These are phyloP conservation scores for Filosporella fistucella DNA, from an alignment of 495 filamentous ascomycete species.

Conservation along the genomic window DNA sequence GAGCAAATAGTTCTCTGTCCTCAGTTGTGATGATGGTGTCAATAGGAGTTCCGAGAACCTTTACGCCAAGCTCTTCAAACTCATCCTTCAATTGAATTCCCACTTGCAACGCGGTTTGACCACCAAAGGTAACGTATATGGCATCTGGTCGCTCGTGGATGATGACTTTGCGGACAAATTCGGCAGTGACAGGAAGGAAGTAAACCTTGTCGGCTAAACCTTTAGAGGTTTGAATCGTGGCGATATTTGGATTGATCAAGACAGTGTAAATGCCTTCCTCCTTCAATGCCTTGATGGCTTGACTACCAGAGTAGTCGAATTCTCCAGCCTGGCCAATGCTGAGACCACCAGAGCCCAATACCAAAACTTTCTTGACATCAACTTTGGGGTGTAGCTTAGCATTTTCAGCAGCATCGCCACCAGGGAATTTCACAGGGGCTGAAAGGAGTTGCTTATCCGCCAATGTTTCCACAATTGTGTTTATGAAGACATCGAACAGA, in stretches of 20 bases:
- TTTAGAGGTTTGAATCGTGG: slow-evolving; percentile 97
- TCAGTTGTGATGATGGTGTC: slow-evolving; percentile 98
- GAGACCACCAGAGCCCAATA: slow-evolving; percentile 88
- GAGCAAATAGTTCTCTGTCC: slow-evolving; percentile 93
- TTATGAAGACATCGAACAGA: slow-evolving; percentile 94
- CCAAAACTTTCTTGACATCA: slow-evolving; percentile 85
- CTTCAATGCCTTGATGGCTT: slow-evolving; percentile 94
- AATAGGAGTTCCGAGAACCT: slow-evolving; percentile 93
- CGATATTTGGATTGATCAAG: slow-evolving; percentile 97
- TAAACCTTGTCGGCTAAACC: slow-evolving; percentile 97
- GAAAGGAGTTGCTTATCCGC: slow-evolving; percentile 56
- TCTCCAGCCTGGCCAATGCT: slow-evolving; percentile 97
- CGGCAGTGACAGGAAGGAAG: slow-evolving; percentile 93
- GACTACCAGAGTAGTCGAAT: slow-evolving; percentile 95
- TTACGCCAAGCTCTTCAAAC: slow-evolving; percentile 83
- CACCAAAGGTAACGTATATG: slow-evolving; percentile 94
- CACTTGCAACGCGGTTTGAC: slow-evolving; percentile 90
- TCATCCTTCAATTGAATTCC: slow-evolving; percentile 97
- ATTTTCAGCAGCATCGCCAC: slow-evolving; percentile 74
- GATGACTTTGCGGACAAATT: slow-evolving; percentile 97
- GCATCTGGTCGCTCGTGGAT: slow-evolving; percentile 87
- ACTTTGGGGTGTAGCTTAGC: slow-evolving; percentile 69
- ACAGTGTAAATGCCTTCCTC: slow-evolving; percentile 93
- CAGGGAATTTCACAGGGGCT: slow-evolving; percentile 77
- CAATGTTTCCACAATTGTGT: slow-evolving; percentile 65